Evolutionary conservation across 768 basidiomycete species (phyloP).

Genomic region (Phaeotremella fagi): DNA sequence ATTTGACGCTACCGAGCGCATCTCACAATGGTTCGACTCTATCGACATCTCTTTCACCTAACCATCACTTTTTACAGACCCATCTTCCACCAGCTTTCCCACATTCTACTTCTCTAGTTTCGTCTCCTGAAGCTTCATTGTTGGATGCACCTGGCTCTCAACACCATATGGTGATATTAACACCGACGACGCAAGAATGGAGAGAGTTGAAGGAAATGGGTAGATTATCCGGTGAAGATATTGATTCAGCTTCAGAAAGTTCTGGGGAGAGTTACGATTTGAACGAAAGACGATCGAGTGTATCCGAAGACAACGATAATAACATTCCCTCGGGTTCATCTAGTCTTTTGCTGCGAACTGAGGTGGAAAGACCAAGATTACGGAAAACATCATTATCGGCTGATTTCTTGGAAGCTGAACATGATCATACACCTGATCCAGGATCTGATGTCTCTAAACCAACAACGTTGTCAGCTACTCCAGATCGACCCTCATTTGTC

Average conservation of each 20-base stretch:
- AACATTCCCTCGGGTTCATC: conserved; percentile 5
- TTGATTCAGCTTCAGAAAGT: conserved; percentile 1
- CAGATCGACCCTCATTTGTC: conserved; percentile 19
- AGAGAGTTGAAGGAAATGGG: conserved; percentile 32
- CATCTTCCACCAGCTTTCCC: conserved; percentile 38
- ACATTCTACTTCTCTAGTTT: background rate
- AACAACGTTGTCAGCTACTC: background rate
- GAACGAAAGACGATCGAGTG: conserved; percentile 7
- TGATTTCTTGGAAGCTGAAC: conserved; percentile 27
- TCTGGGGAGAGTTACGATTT: conserved; percentile 15
- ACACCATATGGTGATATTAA: conserved; percentile 40
- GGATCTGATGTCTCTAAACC: conserved; percentile 13
- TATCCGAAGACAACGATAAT: background rate
- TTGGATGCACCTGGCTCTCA: background rate
- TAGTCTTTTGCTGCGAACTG: conserved; percentile 7
- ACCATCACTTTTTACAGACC: conserved; percentile 34
- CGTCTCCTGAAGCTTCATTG: conserved; percentile 12
- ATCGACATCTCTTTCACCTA: conserved; percentile 36
- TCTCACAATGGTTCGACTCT: conserved; percentile 4
- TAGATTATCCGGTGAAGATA: conserved; percentile 19
- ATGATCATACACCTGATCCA: conserved; percentile 32
- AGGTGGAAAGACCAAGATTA: conserved; percentile 1
- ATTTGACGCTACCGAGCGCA: conserved; percentile 18
- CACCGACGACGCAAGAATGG: conserved; percentile 48
- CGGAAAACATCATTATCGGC: conserved; percentile 21